phyloP scores from a whole-genome alignment of 2,329 filamentous ascomycete species.

The Ophiostoma australiae region DNA sequence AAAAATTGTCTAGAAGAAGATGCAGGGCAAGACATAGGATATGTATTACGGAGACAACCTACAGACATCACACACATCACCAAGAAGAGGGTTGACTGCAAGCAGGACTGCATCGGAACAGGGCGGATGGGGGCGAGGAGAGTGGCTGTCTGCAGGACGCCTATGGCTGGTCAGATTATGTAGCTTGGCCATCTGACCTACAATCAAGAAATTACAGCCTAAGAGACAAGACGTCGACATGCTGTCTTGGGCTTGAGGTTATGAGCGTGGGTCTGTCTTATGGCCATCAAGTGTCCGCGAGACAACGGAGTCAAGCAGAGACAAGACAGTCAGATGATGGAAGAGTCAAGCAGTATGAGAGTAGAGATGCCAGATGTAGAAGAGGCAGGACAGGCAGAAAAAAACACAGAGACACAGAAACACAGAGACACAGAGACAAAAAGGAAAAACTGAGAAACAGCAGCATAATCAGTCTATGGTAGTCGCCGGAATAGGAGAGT shows the following conservation, averaged over 20 bases:
- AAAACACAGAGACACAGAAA: neutral
- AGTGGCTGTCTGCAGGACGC: too few species aligned
- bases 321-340: neutral
- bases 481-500: slow-evolving; percentile 3
- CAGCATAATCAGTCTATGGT: neutral
- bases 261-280: neutral
- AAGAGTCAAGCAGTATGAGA: too few species aligned
- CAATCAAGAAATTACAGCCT: neutral
- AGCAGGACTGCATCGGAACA: neutral
- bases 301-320: slow-evolving; percentile 3
- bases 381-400: neutral
- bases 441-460: neutral
- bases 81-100: neutral
- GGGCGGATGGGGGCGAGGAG: too few species aligned
- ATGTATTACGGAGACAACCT: neutral
- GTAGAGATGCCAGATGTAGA: neutral
- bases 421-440: neutral
- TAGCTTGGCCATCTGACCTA: neutral
- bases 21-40: neutral
- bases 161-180: neutral
- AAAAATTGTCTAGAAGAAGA: neutral
- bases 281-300: neutral
- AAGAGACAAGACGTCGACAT: neutral
- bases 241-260: neutral
- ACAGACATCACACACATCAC: neutral